A percentile compares a stretch with the other conserved stretches of the same genome.
Evolutionary conservation across 305 asterid species (phyloP).

Genomic region (Fraxinus xanthoxyloides): DNA sequence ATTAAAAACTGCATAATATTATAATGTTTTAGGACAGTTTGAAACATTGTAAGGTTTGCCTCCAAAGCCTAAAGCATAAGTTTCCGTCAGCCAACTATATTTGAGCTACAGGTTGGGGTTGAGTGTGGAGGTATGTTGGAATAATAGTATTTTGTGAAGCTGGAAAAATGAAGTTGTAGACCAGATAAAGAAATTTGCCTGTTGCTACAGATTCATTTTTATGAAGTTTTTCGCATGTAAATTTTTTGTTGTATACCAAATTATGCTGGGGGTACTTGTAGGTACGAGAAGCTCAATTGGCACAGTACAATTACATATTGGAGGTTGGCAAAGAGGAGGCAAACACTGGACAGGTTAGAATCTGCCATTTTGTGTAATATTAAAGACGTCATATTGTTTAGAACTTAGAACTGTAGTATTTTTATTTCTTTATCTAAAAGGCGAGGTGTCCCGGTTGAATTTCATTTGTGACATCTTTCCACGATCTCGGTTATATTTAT

Average conservation of each 20-base stretch:
- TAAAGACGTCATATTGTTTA: not conserved
- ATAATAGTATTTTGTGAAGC: not conserved
- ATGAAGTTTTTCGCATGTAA: not conserved
- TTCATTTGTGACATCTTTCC: not conserved
- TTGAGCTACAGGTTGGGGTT: not conserved
- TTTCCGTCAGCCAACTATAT: not conserved
- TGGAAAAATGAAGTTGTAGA: not conserved
- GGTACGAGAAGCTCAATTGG: conserved; percentile 89
- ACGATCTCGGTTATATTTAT: not conserved
- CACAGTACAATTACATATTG: conserved; percentile 78
- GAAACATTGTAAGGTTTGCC: not conserved
- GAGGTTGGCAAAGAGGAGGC: conserved; percentile 87
- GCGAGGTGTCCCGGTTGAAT: not conserved
- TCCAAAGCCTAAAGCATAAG: not conserved
- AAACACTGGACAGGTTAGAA: conserved; percentile 63
- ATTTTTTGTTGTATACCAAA: conserved; percentile 11
- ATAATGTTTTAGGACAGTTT: not conserved
- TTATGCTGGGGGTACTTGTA: conserved; percentile 30
- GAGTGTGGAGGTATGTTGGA: not conserved
- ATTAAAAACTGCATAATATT: not conserved
- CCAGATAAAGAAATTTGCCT: not conserved
- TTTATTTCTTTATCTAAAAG: not conserved
- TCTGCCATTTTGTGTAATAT: not conserved
- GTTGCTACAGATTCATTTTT: not conserved
- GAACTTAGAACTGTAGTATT: not conserved